Conservation (phyloP, 345 rosid species). For the Moringa oleifera region DNA sequence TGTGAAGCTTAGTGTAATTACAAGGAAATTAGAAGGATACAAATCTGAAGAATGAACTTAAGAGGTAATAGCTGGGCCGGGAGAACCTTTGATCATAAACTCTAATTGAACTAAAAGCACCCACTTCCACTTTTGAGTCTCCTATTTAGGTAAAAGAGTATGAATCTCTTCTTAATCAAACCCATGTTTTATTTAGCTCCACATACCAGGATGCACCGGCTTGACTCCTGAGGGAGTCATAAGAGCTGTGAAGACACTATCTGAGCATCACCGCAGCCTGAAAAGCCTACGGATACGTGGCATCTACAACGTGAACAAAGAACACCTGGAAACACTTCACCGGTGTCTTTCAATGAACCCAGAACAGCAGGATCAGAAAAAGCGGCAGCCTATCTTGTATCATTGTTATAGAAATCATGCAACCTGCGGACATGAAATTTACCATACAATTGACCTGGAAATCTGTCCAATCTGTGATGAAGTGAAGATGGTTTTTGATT, state of each 20-base stretch:
- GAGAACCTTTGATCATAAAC: too few relatives aligned
- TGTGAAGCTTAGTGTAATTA: too few relatives aligned
- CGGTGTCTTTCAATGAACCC: constrained; percentile 24
- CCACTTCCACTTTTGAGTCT: too few relatives aligned
- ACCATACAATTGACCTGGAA: constrained; percentile 40
- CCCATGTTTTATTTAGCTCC: constrained; percentile 38
- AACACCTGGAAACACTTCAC: constrained; percentile 38
- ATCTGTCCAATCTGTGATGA: constrained; percentile 59
- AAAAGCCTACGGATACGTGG: constrained; percentile 46
- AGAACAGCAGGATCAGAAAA: constrained; percentile 4
- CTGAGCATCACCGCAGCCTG: constrained; percentile 24
- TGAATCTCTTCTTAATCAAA: too few relatives aligned
- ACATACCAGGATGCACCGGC: constrained; percentile 53
- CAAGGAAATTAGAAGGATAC: too few relatives aligned
- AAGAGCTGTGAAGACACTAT: constrained; percentile 41
- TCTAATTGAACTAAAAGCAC: too few relatives aligned
- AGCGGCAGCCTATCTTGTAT: constrained; percentile 17
- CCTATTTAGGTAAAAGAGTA: too few relatives aligned
- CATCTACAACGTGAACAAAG: constrained; percentile 40
- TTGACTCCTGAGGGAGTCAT: constrained; percentile 70
- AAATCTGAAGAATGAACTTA: too few relatives aligned
- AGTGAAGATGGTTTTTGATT: constrained; percentile 50
- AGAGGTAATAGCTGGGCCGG: too few relatives aligned
- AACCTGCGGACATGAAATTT: neutral
- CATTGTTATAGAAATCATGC: constrained; percentile 14